These are phyloP conservation scores for Pecoramyces ruminantium DNA, from an alignment of 192 early-diverging fungal species.

Conservation along the genomic window DNA sequence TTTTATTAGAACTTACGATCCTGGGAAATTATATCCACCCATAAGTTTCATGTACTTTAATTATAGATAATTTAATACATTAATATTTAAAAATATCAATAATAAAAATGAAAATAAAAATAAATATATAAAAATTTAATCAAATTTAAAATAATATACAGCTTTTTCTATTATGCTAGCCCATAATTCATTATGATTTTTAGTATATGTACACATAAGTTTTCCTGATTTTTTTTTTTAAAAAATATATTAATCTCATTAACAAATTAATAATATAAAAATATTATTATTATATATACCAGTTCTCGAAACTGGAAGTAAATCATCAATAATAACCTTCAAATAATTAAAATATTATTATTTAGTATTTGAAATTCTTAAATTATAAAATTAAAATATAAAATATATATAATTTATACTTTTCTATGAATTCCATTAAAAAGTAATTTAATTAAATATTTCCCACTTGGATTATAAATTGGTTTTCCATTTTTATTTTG, in stretches of 20 bases:
- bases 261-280: not conserved
- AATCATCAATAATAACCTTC: conserved; percentile 63
- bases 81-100: not conserved
- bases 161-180: conserved; percentile 83
- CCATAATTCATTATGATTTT: conserved; percentile 57
- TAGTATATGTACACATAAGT: conserved; percentile 79
- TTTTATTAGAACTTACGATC: conserved; percentile 32
- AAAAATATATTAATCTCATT: not conserved
- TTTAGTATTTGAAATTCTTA: too few relatives aligned
- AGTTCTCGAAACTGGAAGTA: conserved; percentile 52
- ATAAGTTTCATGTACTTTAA: conserved; percentile 72
- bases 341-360: conserved; percentile 1
- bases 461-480: conserved; percentile 68
- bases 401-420: too few relatives aligned
- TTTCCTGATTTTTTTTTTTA: conserved; percentile 4
- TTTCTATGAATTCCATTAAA: conserved; percentile 74
- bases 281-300: conserved; percentile 12
- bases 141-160: conserved; percentile 9
- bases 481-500: conserved; percentile 52
- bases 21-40: conserved; percentile 90
- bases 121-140: too few relatives aligned
- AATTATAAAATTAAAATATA: too few relatives aligned
- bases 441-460: conserved; percentile 71
- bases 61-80: not conserved
- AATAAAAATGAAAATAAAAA: too few relatives aligned